Base-by-base conservation (phyloP, 2,329 filamentous ascomycete species). In the Zymoseptoria brevis region DNA sequence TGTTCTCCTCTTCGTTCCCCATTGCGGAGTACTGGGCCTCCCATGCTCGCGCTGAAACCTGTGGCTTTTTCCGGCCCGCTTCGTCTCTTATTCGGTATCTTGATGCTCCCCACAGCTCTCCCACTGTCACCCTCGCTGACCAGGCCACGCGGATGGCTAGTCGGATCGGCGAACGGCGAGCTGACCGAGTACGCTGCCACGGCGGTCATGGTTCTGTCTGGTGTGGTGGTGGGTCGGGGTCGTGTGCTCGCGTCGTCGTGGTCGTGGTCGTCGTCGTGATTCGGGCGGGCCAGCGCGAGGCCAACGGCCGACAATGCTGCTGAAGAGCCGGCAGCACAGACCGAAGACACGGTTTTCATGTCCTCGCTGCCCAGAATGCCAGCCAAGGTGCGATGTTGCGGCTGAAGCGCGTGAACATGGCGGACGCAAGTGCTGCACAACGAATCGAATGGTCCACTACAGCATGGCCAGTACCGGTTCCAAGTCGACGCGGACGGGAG, bases 251-350 rank as follows among this genome's bases (percentile, higher is more conserved):
- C 35, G 61, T 70, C 65, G 68, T 74, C 54, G 61, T 70, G 66
- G 68, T 74, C 54, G 48, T 76, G 19, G 50, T 57, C 48, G 50
- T 60, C 49, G 50, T 60, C 49, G 50, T 61, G 21, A 30, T 67
- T 62, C 48, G 57, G 57, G 45, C 61, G 62, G 55, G 64, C 66
- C 30, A 71, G 58, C 45, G 63, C 64, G 53, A 71, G 76, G 62
- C 84, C 83, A 59, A 83, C 76, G 58, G 81, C 79, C 65, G 83
- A 83, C 65, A 84, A 78, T 71, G 81, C 82, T 74, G 85, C 76
- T 69, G 74, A 71, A 68, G 82, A 84, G 76, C 82, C 82, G 72
- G 83, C 76, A 69, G 83, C 84, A 81, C 81, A 84, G 68, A 86
- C 79, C 71, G 63, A 63, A 19, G 61, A 60, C 52, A 65, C 57